Evolutionary conservation across 805 yeast genomes (phyloP), one percentile per base, ranked within the genome.

Genomic region (Torulaspora maleeae): DNA sequence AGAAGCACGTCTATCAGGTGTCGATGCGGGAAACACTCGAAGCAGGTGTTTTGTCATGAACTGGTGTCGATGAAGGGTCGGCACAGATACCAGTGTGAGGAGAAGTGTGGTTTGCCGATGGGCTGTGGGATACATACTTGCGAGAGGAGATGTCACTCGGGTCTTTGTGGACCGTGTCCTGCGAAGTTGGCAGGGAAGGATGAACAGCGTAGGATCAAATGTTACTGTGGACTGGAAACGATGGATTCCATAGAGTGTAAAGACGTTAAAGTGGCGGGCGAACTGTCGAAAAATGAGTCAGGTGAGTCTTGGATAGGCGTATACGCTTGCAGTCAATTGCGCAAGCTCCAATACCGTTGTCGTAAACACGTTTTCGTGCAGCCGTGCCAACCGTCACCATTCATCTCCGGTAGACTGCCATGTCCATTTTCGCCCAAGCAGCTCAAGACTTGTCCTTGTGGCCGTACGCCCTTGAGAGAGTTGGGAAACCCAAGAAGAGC

Each of bases 101-200:
- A 73, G 1, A 62, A 65, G 1, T 89, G 97, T 64, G 72, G 72
- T 5, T 80, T 80, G 49, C 45, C 68, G 2, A 59, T 87, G 60
- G 86, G 95, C 12, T 79, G 93, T 69, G 83, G 84, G 2, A 68
- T 76, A 10, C 96, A 90, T 60, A 65, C 58, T 34, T 89, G 96
- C 66, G 51, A 64, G 3, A 64, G 67, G 34, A 67, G 59, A 4
- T 89, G 97, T 61, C 97, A 89, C 64, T 60, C 69, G n/a, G 96
- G 95, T 0, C 69, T 85, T 17, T 89, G 96, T 69, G 95, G 95
- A 0, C 70, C 73, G 5, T 89, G 96, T 63, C 66, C 73, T 6
- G 76, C 71, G 41, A 51, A 57, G 2, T 62, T 83, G 1, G 58
- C 20, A 2, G 36, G 46, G 2, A 24, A 39, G 33, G 40, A 50